Percentiles rank a stretch among this genome's conserved stretches.
Conservation (phyloP, 176 grass and related monocot genomes). For the Oryza brachyantha region DNA sequence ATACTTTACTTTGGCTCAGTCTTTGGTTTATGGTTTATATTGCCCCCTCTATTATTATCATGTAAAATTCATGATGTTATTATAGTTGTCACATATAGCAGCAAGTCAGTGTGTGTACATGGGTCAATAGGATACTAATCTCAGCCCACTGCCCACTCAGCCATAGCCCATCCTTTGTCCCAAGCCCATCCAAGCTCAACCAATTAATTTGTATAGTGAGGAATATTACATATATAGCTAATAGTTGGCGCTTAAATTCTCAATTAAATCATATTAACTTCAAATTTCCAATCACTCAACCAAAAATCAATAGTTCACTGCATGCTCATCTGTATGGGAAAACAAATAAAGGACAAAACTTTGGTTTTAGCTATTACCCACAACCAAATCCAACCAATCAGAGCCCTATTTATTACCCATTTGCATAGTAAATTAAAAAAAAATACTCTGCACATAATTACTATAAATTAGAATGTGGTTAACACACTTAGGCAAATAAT, state of each 20-base stretch:
- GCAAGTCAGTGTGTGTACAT: background rate
- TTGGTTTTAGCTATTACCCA: too few species aligned
- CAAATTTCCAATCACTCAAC: background rate
- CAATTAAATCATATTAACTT: background rate
- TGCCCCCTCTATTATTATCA: too few species aligned
- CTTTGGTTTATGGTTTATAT: too few species aligned
- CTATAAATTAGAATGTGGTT: background rate
- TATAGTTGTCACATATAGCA: background rate
- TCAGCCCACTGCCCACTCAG: too few species aligned
- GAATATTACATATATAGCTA: background rate
- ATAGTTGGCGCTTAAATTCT: background rate
- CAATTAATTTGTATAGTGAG: background rate
- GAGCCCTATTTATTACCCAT: too few species aligned
- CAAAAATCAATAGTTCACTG: background rate
- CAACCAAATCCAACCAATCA: too few species aligned
- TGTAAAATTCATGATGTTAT: background rate
- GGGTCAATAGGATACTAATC: too few species aligned
- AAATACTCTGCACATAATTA: too few species aligned
- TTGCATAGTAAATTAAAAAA: too few species aligned
- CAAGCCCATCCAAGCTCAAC: background rate
- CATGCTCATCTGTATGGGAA: background rate
- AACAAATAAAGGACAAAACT: too few species aligned
- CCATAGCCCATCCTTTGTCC: too few species aligned
- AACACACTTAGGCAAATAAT: background rate
- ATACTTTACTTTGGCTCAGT: too few species aligned